A percentile compares a stretch with the other conserved stretches of the same genome.
Evolutionary conservation across 371 early-diverging fungal genomes (phyloP).

Genomic region (Lichtheimia ramosa): DNA sequence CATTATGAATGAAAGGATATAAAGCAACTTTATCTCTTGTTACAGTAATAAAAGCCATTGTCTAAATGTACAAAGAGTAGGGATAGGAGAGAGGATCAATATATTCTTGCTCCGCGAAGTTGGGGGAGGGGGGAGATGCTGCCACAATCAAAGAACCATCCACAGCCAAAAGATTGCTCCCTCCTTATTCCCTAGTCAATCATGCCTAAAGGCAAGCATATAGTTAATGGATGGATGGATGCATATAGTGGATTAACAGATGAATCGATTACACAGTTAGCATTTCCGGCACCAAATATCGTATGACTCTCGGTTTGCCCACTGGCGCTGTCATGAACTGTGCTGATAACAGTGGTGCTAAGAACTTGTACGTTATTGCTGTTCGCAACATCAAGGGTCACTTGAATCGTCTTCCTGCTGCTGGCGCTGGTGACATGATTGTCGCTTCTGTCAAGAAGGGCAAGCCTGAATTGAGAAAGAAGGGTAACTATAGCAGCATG

Average conservation of each 20-base stretch:
- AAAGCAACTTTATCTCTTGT: too few relatives aligned
- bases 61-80: too few relatives aligned
- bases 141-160: too few relatives aligned
- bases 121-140: too few relatives aligned
- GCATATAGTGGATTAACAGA: slow-evolving; percentile 2
- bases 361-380: slow-evolving; percentile 99
- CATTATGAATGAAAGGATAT: too few relatives aligned
- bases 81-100: too few relatives aligned
- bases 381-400: slow-evolving; percentile 97
- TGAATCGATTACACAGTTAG: slow-evolving; percentile 35
- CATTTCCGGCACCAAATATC: slow-evolving; percentile 94
- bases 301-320: slow-evolving; percentile 99
- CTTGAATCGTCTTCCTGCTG: slow-evolving; percentile 98
- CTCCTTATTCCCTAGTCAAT: background rate
- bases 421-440: slow-evolving; percentile 99
- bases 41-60: too few relatives aligned
- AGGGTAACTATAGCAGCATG: slow-evolving; percentile 62
- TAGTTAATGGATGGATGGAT: slow-evolving; percentile 11
- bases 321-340: slow-evolving; percentile 99
- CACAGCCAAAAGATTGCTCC: background rate
- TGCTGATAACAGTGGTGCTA: slow-evolving; percentile 99
- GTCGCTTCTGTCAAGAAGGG: slow-evolving; percentile 99
- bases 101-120: too few relatives aligned
- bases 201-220: slow-evolving; percentile 16
- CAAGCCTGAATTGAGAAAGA: slow-evolving; percentile 99